Evolutionary conservation across 2,329 filamentous ascomycete species (phyloP), one percentile per base, ranked within the genome.

Genomic region (Colletotrichum falcatum): DNA sequence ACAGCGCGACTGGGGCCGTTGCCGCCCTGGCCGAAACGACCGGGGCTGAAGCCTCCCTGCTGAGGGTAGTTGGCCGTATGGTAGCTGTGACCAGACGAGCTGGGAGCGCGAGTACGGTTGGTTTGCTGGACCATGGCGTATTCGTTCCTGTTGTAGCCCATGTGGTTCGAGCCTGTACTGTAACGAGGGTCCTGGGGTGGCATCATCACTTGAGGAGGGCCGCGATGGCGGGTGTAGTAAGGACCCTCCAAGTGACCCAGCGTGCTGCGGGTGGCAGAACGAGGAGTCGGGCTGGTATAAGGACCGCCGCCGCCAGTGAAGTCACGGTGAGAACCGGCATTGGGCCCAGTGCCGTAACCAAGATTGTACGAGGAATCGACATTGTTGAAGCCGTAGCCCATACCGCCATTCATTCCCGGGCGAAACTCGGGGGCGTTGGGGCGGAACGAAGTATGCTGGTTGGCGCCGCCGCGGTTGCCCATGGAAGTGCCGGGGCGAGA

Each of bases 341-440:
- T 54, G 28, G 69, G 37, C 26, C 51, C 66, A 46, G 23, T 42
- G 30, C 64, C 55, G 35, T 71, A 60, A 35, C 49, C 39, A 26
- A 65, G 44, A 56, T 51, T 69, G 59, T 59, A 58, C 33, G 63
- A 72, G 39, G 64, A 35, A 63, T 63, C 67, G 28, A 46, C 35
- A 26, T 59, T 62, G 26, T 62, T 54, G 23, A 48, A 60, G 33
- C 37, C 6, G 9, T 49, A 44, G 33, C 49, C 54, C 26, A 51
- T 60, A n/a, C n/a, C 11, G 26, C 55, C 69, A 23, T 39, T 49
- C 33, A 65, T 69, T 69, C 73, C 65, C 18, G 78, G 78, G 33
- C 77, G 78, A 33, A 80, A 79, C 64, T 81, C 79, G 5, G 76
- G 74, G n/a, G 77, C 78, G 42, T 75, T 77, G 42, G 78, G 76